A percentile compares a stretch with the other conserved stretches of the same genome.
Evolutionary conservation across 2,329 filamentous ascomycete species (phyloP).

Genomic region (Rhynchosporium secalis): DNA sequence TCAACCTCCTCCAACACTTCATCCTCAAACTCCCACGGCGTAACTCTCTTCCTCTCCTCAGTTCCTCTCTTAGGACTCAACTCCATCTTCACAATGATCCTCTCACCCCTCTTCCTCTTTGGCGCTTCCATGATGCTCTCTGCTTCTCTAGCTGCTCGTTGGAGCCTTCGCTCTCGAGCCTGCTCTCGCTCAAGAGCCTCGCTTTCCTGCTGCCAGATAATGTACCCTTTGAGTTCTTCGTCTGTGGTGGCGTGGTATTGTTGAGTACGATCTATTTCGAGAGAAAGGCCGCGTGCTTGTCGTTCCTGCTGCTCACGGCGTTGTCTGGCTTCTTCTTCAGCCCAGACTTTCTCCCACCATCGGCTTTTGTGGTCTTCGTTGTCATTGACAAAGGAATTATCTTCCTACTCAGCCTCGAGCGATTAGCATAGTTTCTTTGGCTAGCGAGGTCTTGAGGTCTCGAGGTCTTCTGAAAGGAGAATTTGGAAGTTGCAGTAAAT

Average conservation of each 20-base stretch:
- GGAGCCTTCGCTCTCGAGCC: background rate
- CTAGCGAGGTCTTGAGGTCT: background rate
- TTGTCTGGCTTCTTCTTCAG: background rate
- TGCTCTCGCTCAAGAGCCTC: background rate
- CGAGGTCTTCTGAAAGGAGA: background rate
- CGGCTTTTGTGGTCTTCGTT: background rate
- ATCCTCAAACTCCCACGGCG: background rate
- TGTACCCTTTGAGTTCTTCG: background rate
- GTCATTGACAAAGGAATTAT: conserved; percentile 5
- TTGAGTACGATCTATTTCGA: background rate
- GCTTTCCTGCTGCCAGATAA: background rate
- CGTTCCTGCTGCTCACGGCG: background rate
- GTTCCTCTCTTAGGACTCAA: background rate
- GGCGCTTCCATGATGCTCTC: background rate
- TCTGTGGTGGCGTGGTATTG: conserved; percentile 1
- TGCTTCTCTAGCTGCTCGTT: background rate
- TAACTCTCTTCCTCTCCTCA: background rate
- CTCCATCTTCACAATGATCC: background rate
- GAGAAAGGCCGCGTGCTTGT: background rate
- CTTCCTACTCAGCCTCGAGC: background rate
- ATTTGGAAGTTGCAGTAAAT: too few relatives aligned
- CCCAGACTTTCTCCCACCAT: conserved; percentile 7
- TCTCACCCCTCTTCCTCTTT: background rate
- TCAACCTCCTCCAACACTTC: background rate
- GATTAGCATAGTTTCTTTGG: background rate